Evolutionary conservation across 108 stramenopile species (phyloP).

Genomic region (Cyclostephanos invisitatus): DNA sequence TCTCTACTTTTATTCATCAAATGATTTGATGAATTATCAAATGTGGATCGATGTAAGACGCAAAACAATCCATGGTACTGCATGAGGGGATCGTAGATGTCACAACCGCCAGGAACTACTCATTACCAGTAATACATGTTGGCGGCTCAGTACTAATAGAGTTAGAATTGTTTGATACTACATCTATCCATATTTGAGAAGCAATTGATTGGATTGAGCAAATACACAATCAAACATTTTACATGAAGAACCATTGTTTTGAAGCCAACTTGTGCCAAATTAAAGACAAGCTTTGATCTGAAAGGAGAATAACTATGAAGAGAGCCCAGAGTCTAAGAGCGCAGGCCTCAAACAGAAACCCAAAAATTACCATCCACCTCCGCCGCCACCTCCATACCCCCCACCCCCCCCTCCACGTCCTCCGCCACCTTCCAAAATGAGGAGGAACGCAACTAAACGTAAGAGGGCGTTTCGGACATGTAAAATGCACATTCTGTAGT

Average conservation of each 20-base stretch:
- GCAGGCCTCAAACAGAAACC: not conserved
- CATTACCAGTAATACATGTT: not conserved
- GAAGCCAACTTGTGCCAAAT: not conserved
- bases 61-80: not conserved
- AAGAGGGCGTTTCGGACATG: not conserved
- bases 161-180: not conserved
- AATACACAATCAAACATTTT: not conserved
- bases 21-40: not conserved
- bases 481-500: not conserved
- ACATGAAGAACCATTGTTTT: not conserved
- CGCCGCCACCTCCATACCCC: constrained; percentile 3
- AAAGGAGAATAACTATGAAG: not conserved
- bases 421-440: not conserved
- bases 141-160: not conserved
- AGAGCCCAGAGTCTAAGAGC: constrained; percentile 2
- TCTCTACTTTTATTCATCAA: not conserved
- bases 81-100: not conserved
- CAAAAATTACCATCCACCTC: constrained; percentile 1
- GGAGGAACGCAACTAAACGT: not conserved
- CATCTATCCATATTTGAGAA: not conserved
- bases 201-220: not conserved
- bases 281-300: not conserved
- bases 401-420: not conserved
- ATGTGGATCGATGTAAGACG: not conserved
- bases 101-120: not conserved